Evolutionary conservation across 352 stramenopile species (phyloP), one percentile per base, ranked within the genome.

Genomic region (Globisporangium paddicum): DNA sequence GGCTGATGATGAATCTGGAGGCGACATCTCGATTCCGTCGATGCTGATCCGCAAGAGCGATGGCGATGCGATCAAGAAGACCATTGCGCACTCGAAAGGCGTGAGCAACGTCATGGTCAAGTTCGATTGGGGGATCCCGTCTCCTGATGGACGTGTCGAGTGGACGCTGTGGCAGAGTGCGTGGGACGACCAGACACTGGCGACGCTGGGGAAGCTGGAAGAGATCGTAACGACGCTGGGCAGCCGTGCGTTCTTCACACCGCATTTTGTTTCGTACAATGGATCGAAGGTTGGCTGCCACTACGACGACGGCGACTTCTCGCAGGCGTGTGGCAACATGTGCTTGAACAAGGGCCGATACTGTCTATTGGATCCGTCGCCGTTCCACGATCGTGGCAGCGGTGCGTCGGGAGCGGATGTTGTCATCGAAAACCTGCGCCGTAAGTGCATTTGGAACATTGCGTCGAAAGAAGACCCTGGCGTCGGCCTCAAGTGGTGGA

Each of bases 311-410:
- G 82, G 76, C 49, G 46, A 68, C 34, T 67, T 58, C 18, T 62
- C 78, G 35, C 79, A 96, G 55, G 79, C 87, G 30, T 99, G 96
- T 69, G 95, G 90, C 60, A 98, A 97, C 69, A 92, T 99, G 66
- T 99, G 96, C 69, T 93, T 98, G 21, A 99, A 99, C 79, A 90
- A 95, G 62, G 96, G 96, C 14, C 86, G 96, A 49, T 99, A 99
- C 73, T 99, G 96, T 73, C 79, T 97, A 26, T 81, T 97, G 38
- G 96, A 99, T 55, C 85, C 85, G 21, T 95, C 85, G 19, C 96
- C 96, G 35, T 98, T 98, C 73, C 94, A 98, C 65, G 88, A 98
- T 63, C 82, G 93, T 35, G 84, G 96, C 32, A 68, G 69, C 11
- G 96, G 96, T 40, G 88, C 97, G 10, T 98, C 88, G 14, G 95